A percentile compares a stretch with the other conserved stretches of the same genome.
These are phyloP conservation scores for Clonostachys byssicola DNA, from an alignment of 2,329 filamentous ascomycete species.

Conservation along the genomic window DNA sequence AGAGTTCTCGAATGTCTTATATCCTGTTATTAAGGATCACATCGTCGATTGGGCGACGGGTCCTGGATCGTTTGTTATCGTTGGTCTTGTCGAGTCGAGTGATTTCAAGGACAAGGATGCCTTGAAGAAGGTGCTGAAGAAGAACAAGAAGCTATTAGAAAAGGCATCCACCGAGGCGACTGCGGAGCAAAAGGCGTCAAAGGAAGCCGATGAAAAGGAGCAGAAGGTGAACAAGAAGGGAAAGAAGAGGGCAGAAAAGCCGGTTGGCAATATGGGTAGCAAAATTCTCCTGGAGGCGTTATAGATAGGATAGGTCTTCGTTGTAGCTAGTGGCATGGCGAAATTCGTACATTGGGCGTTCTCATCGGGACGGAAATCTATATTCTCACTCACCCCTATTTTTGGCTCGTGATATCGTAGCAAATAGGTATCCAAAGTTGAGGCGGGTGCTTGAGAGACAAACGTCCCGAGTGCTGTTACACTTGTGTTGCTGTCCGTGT, in stretches of 20 bases:
- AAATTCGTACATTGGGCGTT: not conserved
- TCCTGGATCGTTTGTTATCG: slow-evolving; percentile 79
- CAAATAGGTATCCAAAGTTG: too few relatives aligned
- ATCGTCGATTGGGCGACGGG: slow-evolving; percentile 83
- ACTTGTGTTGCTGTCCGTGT: too few relatives aligned
- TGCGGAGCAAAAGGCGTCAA: slow-evolving; percentile 45
- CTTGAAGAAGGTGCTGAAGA: slow-evolving; percentile 66
- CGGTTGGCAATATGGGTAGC: slow-evolving; percentile 58
- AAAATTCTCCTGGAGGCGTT: slow-evolving; percentile 58
- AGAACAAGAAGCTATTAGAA: slow-evolving; percentile 67
- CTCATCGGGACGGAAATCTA: not conserved
- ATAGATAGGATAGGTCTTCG: slow-evolving; percentile 11
- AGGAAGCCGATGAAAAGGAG: slow-evolving; percentile 32
- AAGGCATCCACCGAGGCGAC: slow-evolving; percentile 60
- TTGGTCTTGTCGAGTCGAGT: slow-evolving; percentile 73
- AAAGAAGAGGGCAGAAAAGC: slow-evolving; percentile 36
- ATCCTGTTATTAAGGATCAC: slow-evolving; percentile 71
- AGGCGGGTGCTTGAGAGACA: too few relatives aligned
- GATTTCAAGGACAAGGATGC: slow-evolving; percentile 65
- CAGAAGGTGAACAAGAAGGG: slow-evolving; percentile 35
- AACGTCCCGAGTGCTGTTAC: too few relatives aligned
- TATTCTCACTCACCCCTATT: too few relatives aligned
- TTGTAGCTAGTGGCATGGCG: not conserved
- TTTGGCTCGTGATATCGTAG: too few relatives aligned
- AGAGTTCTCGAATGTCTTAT: slow-evolving; percentile 78